Percentiles rank a stretch among this genome's conserved stretches.
Evolutionary conservation across 192 early-diverging fungal species (phyloP).

Genomic region (Coemansia sp.): DNA sequence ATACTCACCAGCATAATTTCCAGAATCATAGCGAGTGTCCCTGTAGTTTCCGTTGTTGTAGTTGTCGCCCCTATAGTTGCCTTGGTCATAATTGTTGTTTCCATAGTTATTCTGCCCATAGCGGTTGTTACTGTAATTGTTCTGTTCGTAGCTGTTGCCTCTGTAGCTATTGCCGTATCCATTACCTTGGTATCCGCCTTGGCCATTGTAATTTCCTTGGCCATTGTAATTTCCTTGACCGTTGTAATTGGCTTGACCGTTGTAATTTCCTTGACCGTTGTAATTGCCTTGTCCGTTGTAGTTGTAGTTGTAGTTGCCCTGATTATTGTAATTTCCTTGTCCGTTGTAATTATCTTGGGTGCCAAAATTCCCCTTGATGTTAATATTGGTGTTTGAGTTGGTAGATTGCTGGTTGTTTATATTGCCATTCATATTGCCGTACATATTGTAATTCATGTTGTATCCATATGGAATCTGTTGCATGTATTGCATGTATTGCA

Average conservation of each 20-base stretch:
- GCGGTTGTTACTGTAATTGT: not conserved
- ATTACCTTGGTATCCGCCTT: too few species aligned
- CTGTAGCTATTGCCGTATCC: too few species aligned
- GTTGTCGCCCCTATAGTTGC: not conserved
- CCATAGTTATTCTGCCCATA: not conserved
- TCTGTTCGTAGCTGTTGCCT: too few species aligned
- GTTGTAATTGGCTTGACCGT: not conserved
- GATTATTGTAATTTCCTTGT: conserved; percentile 5
- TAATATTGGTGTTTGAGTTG: conserved; percentile 4
- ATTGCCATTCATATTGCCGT: conserved; percentile 4
- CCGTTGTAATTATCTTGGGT: conserved; percentile 1
- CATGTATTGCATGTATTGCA: not conserved
- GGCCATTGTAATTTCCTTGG: not conserved
- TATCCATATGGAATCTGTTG: not conserved
- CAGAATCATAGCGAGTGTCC: not conserved
- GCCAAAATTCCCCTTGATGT: not conserved
- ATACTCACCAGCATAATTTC: not conserved
- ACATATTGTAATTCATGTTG: conserved; percentile 6
- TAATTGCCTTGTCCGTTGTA: too few species aligned
- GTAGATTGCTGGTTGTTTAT: not conserved
- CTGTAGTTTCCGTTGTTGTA: not conserved
- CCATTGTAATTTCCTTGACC: not conserved
- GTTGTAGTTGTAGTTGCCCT: not conserved
- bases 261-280: too few species aligned
- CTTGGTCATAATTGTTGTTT: not conserved